Evolutionary conservation across 345 rosid species (phyloP), one percentile per base, ranked within the genome.

Genomic region (Trapa incisa): DNA sequence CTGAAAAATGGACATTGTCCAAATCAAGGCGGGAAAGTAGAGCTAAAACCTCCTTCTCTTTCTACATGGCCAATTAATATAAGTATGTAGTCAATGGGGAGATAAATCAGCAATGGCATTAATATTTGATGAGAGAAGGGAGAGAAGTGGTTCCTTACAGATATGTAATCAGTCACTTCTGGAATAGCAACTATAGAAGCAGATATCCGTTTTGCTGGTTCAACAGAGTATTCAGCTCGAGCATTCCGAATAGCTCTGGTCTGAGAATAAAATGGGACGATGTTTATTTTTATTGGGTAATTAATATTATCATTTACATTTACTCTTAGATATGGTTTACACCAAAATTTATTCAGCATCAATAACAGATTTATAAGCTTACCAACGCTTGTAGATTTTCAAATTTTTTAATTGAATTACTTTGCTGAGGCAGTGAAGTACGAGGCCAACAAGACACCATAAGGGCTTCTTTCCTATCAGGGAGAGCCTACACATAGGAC

Each of bases 191-290:
- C 92, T 62, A 94, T 70, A 16, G 89, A 85, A 67, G 96, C 99
- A 78, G 99, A 90, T 84, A 94, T 90, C 68, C 86, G 89, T 76
- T 86, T 94, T 65, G 86, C 95, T 6, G 99, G 99, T 78, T 90
- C 99, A 78, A 94, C 95, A 36, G 95, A 84, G 72, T 90, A 94
- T 85, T 94, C 99, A 38, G 99, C 96, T 75, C 97, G 82, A 67
- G 84, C 99, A 87, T 88, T 90, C 52, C 98, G 84, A 68, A 93
- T 86, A 76, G 96, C 96, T 78, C 85, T 84, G 36, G 95, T 94
- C 99, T 94, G 75, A 61, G 47, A 47, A 47, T 13, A 37, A 67
- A 47, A 72, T 38, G 67, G 63, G 63, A 8, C 2, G 7, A 41
- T 8, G 43, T 41, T 41, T 41, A 3, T 8, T 41, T 41, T 41